Evolutionary conservation across 1,284 basidiomycete genomes (phyloP), one percentile per base, ranked within the genome.

Genomic region (Lignosus rhinocerotis): DNA sequence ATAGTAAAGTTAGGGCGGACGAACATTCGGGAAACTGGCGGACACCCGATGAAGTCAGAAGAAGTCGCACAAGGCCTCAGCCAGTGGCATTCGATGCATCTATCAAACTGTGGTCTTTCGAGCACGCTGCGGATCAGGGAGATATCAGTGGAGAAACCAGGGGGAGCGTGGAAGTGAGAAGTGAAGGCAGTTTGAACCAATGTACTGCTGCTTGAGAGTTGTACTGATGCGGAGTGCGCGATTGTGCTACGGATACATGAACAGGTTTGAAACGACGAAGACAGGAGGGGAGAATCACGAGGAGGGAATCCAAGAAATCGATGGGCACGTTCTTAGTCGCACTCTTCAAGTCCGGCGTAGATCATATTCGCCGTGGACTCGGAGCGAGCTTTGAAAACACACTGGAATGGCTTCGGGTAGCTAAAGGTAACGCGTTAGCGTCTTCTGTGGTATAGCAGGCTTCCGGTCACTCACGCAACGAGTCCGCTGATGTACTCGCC

Each of bases 401-500:
- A 70, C 36, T 67, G 63, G 60, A 70, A 72, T 3, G 69, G 65
- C 25, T 59, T 25, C 10, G 69, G 70, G 60, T 72, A 69, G 17
- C 70, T 69, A 41, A 16, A 21, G 2, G 14, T 21, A 48, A 16
- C 21, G 9, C 36, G 55, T 58, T 44, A 60, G 51, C 48, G 9
- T 31, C 39, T 31, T 17, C 21, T 39, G 11, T 31, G 41, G 25
- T 17, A 10, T n/a, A 25, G 8, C 32, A 2, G 32, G 67, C 34
- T 69, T 60, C 70, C 63, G 12, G 32, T 32, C 8, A 72, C 80
- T 71, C 56, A 82, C 76, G 59, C 75, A 21, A 75, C 69, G 9
- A 76, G 55, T 1, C 71, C 72, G 43, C 72, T 69, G 30, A 64
- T 32, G 55, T 73, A 76, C 34, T 75, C 63, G 14, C 60, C 68